Evolutionary conservation across 306 rosid genomes (phyloP).

Genomic region (Fragaria ananassa): DNA sequence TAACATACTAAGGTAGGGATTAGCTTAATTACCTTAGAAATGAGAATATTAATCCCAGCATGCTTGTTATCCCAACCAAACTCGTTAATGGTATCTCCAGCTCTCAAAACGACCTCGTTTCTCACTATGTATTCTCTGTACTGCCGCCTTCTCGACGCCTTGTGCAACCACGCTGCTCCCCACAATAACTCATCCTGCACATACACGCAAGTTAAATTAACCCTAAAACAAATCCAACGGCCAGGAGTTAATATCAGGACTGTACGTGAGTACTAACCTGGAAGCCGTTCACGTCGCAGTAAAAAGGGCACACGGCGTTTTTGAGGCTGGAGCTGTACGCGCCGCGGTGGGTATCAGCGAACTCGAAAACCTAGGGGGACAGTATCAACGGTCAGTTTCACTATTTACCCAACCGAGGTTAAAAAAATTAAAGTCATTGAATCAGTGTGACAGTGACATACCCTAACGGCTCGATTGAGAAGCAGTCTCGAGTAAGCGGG

Average conservation of each 20-base stretch:
- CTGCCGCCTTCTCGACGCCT: conserved; percentile 76
- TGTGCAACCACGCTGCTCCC: conserved; percentile 99
- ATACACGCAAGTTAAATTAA: background rate
- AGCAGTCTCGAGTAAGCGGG: conserved; percentile 74
- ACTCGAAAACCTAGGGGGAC: conserved; percentile 67
- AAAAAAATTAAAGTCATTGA: background rate
- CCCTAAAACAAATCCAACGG: conserved; percentile 35
- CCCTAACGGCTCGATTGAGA: conserved; percentile 94
- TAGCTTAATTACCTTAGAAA: conserved; percentile 60
- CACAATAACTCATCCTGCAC: conserved; percentile 80
- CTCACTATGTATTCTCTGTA: conserved; percentile 86
- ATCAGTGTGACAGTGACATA: conserved; percentile 42
- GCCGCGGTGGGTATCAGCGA: conserved; percentile 92
- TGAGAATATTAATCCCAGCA: conserved; percentile 91
- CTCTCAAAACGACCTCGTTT: conserved; percentile 84
- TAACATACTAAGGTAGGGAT: background rate
- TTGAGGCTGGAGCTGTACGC: conserved; percentile 84
- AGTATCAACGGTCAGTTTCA: conserved; percentile 36
- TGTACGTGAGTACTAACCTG: conserved; percentile 40
- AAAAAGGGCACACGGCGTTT: conserved; percentile 84
- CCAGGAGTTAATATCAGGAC: background rate
- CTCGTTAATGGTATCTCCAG: conserved; percentile 95
- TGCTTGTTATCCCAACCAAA: conserved; percentile 99
- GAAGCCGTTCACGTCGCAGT: conserved; percentile 89
- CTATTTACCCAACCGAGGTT: background rate